phyloP scores from a whole-genome alignment of 306 rosid genomes.

The Carpinus viminea region DNA sequence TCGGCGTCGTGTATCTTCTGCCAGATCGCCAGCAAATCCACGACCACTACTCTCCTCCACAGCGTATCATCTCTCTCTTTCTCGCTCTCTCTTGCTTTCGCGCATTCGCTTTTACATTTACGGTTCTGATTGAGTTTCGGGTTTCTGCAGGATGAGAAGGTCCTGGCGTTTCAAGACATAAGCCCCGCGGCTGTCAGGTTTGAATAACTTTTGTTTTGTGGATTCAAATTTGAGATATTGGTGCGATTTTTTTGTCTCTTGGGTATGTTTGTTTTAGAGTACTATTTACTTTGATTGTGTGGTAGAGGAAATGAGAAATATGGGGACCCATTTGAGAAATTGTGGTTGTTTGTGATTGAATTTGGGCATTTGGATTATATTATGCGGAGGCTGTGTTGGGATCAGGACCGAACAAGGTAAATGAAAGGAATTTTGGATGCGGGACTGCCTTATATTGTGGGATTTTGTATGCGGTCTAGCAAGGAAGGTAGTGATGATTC shows the following conservation, averaged over 20 bases:
- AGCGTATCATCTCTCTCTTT: slow-evolving; percentile 33
- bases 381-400: background rate
- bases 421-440: background rate
- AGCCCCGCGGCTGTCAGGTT: slow-evolving; percentile 70
- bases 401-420: background rate
- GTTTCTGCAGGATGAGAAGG: slow-evolving; percentile 56
- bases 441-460: background rate
- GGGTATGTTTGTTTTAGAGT: background rate
- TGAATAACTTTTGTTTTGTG: background rate
- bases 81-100: background rate
- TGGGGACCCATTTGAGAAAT: background rate
- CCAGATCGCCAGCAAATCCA: slow-evolving; percentile 41
- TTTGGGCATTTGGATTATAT: background rate
- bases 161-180: slow-evolving; percentile 59
- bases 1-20: slow-evolving; percentile 56
- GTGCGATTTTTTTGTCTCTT: background rate
- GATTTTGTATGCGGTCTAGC: background rate
- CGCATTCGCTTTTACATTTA: background rate
- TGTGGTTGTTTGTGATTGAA: background rate
- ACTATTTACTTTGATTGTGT: background rate
- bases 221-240: background rate
- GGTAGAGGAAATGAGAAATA: background rate
- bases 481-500: background rate
- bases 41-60: slow-evolving; percentile 44
- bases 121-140: slow-evolving; percentile 20